A percentile compares a stretch with the other conserved stretches of the same genome.
These are phyloP conservation scores for Ligustrum vulgare DNA, from an alignment of 257 asterid genomes.

Conservation along the genomic window DNA sequence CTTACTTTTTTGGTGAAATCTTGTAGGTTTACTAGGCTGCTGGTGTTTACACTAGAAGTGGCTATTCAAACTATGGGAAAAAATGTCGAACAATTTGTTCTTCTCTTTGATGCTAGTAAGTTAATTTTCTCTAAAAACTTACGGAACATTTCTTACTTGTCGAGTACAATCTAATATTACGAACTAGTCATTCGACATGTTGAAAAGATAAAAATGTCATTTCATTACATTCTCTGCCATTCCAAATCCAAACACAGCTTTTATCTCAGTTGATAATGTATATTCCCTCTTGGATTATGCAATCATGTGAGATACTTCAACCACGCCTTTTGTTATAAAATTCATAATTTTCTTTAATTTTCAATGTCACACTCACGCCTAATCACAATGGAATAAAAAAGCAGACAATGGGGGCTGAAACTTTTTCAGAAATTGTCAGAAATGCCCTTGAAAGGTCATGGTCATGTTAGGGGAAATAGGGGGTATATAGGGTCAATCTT, in stretches of 20 bases:
- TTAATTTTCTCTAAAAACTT: constrained; percentile 1
- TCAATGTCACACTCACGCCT: constrained; percentile 93
- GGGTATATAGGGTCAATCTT: constrained; percentile 44
- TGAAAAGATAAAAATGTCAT: neutral
- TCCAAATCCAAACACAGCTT: constrained; percentile 51
- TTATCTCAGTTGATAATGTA: constrained; percentile 43
- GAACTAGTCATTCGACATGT: neutral
- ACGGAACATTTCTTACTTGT: too few relatives aligned
- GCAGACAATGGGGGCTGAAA: constrained; percentile 22
- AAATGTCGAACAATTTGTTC: constrained; percentile 72
- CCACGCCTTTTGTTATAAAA: constrained; percentile 38
- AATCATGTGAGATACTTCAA: constrained; percentile 36
- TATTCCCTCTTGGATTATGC: constrained; percentile 63
- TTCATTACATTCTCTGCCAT: constrained; percentile 29
- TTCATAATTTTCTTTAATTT: constrained; percentile 31
- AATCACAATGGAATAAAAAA: constrained; percentile 28
- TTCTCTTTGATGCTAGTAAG: constrained; percentile 93
- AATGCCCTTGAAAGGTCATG: constrained; percentile 62
- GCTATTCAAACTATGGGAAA: constrained; percentile 80
- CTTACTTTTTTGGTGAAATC: neutral
- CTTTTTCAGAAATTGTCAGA: constrained; percentile 54
- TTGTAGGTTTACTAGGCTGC: constrained; percentile 66
- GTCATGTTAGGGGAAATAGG: constrained; percentile 37
- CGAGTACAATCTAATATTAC: neutral
- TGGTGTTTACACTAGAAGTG: constrained; percentile 93